Percentiles rank a stretch among this genome's conserved stretches.
Conservation (phyloP, 2,329 filamentous ascomycete species). For the Fonsecaea erecta region DNA sequence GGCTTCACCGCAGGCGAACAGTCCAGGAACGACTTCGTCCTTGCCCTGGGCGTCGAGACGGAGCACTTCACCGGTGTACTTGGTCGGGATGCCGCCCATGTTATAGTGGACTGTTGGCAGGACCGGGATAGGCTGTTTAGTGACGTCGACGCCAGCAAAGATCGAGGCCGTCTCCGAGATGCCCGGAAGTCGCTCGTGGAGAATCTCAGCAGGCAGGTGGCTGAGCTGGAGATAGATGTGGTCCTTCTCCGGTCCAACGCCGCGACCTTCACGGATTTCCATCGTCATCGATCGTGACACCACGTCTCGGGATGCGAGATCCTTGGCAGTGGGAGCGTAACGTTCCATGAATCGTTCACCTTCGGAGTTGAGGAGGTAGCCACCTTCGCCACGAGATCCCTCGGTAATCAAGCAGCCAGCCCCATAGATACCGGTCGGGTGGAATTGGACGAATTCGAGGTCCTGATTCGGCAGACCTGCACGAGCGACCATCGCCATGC, state of each 20-base stretch:
- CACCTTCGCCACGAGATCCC: slow-evolving; percentile 96
- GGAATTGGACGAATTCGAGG: slow-evolving; percentile 99
- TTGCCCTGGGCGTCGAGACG: slow-evolving; percentile 84
- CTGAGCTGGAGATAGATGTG: slow-evolving; percentile 98
- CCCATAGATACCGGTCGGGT: slow-evolving; percentile 98
- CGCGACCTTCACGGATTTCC: slow-evolving; percentile 96
- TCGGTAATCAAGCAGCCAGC: slow-evolving; percentile 98
- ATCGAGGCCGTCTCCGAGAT: slow-evolving; percentile 98
- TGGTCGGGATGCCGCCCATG: slow-evolving; percentile 98
- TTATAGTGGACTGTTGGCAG: slow-evolving; percentile 98
- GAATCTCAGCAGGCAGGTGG: slow-evolving; percentile 87
- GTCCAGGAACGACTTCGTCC: slow-evolving; percentile 89
- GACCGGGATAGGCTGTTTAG: slow-evolving; percentile 95
- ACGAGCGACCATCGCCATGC: slow-evolving; percentile 98
- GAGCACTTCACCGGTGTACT: slow-evolving; percentile 95
- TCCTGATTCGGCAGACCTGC: slow-evolving; percentile 98
- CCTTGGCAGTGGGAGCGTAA: slow-evolving; percentile 96
- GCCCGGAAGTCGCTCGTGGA: slow-evolving; percentile 95
- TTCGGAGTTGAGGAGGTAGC: slow-evolving; percentile 95
- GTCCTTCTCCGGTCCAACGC: slow-evolving; percentile 95
- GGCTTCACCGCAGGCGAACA: slow-evolving; percentile 96
- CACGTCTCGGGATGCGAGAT: slow-evolving; percentile 93
- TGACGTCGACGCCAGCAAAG: slow-evolving; percentile 95
- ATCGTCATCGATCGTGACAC: slow-evolving; percentile 98
- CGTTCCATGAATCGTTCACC: slow-evolving; percentile 99